Conservation (phyloP, 164 flowering plant species). For the Hamamelis virginiana region DNA sequence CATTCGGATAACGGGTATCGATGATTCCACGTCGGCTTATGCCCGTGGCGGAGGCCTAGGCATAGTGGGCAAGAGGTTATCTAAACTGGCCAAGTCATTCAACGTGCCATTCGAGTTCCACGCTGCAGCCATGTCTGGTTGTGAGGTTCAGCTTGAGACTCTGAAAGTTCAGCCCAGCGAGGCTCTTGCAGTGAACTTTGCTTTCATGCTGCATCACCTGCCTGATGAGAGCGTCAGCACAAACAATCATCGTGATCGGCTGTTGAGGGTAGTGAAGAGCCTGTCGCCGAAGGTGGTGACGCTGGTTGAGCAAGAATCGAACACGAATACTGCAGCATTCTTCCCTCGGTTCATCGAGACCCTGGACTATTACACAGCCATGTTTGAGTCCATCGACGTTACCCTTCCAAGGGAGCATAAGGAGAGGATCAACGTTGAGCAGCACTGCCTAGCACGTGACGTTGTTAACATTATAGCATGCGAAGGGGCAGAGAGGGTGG, state of each 20-base stretch:
- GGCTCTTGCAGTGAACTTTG: slow-evolving; percentile 55
- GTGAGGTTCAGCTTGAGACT: slow-evolving; percentile 26
- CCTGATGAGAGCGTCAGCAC: slow-evolving; percentile 60
- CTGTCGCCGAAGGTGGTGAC: slow-evolving; percentile 56
- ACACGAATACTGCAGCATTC: slow-evolving; percentile 54
- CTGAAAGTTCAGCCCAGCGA: slow-evolving; percentile 41
- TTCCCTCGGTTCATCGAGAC: slow-evolving; percentile 48
- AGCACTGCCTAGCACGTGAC: slow-evolving; percentile 56
- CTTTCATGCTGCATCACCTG: slow-evolving; percentile 54
- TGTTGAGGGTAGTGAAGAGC: slow-evolving; percentile 48
- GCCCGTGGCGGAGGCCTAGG: slow-evolving; percentile 47
- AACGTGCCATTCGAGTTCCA: slow-evolving; percentile 55
- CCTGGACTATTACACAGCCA: slow-evolving; percentile 44
- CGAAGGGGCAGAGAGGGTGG: slow-evolving; percentile 54
- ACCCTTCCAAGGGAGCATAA: slow-evolving; percentile 44
- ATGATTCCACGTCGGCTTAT: slow-evolving; percentile 44
- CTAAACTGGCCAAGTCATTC: slow-evolving; percentile 38
- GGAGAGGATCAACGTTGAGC: slow-evolving; percentile 55
- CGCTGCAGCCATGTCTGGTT: slow-evolving; percentile 37
- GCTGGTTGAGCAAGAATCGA: slow-evolving; percentile 61
- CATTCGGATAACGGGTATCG: slow-evolving; percentile 54
- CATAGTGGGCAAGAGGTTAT: slow-evolving; percentile 37
- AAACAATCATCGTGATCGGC: slow-evolving; percentile 44
- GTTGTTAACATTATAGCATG: slow-evolving; percentile 58
- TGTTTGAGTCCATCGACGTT: slow-evolving; percentile 57